phyloP scores from a whole-genome alignment of 2,329 filamentous ascomycete genomes.

The Didymella pomorum region DNA sequence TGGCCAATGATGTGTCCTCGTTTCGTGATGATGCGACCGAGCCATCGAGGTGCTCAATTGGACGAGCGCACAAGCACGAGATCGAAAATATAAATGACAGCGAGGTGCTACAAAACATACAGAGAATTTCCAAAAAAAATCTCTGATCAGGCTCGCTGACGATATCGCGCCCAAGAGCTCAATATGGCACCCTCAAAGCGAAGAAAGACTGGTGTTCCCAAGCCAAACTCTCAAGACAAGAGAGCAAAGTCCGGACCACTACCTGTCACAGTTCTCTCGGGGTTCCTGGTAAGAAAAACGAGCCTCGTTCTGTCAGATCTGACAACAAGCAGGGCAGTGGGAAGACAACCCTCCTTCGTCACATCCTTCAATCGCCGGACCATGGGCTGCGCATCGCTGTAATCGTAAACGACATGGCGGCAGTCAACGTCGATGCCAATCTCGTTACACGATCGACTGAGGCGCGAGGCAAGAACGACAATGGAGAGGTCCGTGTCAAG shows the following conservation, averaged over 20 bases:
- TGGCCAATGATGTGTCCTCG: constrained; percentile 3
- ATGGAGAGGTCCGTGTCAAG: constrained; percentile 61
- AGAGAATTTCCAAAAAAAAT: not conserved
- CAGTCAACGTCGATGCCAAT: constrained; percentile 70
- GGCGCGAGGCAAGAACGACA: constrained; percentile 43
- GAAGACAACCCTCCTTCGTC: constrained; percentile 74
- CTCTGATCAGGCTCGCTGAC: not conserved
- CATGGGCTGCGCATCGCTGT: constrained; percentile 75
- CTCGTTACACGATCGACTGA: constrained; percentile 59
- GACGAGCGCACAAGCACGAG: constrained; percentile 31
- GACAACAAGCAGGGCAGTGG: constrained; percentile 66
- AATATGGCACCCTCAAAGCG: constrained; percentile 33
- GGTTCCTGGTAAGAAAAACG: constrained; percentile 60
- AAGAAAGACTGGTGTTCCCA: constrained; percentile 25
- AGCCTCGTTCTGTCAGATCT: not conserved
- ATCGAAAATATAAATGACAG: constrained; percentile 29
- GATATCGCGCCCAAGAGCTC: not conserved
- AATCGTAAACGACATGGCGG: constrained; percentile 74
- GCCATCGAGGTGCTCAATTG: constrained; percentile 46
- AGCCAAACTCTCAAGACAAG: constrained; percentile 20
- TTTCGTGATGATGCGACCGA: constrained; percentile 41
- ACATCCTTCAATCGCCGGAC: constrained; percentile 69
- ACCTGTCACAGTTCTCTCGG: constrained; percentile 68
- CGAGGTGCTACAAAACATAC: constrained; percentile 7
- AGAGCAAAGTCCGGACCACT: constrained; percentile 48